Evolutionary conservation across 2,329 filamentous ascomycete species (phyloP).

Genomic region (Penicillium sp.): DNA sequence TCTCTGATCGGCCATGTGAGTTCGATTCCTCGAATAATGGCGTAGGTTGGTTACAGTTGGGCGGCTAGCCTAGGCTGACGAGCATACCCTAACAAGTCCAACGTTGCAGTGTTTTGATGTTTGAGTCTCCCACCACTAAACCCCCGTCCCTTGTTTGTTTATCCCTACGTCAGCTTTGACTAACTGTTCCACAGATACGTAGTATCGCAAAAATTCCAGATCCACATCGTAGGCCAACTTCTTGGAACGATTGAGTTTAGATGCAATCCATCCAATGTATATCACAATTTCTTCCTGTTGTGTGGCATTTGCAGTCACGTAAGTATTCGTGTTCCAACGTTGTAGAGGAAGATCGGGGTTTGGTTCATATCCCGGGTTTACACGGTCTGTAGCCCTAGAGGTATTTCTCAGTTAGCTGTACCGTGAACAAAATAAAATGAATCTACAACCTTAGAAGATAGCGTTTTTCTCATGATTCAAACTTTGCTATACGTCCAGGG

Average conservation of each 20-base stretch:
- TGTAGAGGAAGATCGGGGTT: background rate
- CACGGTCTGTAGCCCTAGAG: too few relatives aligned
- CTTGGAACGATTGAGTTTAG: background rate
- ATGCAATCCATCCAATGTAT: constrained; percentile 1
- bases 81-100: background rate
- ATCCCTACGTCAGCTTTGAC: background rate
- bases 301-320: background rate
- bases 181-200: background rate
- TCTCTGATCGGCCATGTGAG: constrained; percentile 9
- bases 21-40: background rate
- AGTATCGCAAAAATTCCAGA: background rate
- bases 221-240: background rate
- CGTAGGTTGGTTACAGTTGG: background rate
- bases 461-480: too few relatives aligned
- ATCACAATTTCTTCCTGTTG: background rate
- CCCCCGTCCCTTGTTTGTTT: background rate
- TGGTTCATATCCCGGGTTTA: background rate
- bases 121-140: background rate
- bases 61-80: background rate
- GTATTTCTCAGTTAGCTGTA: too few relatives aligned
- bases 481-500: too few relatives aligned
- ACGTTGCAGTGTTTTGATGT: background rate
- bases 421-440: too few relatives aligned
- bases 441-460: too few relatives aligned
- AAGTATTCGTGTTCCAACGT: background rate